These are phyloP conservation scores for Pascua guehoae DNA, from an alignment of 1,284 basidiomycete species.

Conservation along the genomic window DNA sequence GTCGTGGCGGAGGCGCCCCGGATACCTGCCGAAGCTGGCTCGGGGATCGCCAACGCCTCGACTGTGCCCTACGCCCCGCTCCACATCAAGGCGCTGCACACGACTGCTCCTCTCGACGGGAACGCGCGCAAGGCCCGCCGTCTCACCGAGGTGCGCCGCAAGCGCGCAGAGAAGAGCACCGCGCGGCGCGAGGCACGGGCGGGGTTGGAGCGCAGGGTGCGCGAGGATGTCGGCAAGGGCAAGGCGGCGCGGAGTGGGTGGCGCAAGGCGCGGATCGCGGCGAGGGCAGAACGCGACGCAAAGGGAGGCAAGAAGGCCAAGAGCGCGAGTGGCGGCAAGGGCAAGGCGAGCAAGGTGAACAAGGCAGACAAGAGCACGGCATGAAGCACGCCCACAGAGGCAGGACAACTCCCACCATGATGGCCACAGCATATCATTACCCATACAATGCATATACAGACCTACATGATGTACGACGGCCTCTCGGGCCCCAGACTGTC, in stretches of 20 bases:
- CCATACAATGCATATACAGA: too few relatives aligned
- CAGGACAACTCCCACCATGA: too few relatives aligned
- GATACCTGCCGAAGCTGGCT: neutral
- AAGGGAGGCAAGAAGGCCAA: too few relatives aligned
- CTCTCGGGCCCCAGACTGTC: neutral
- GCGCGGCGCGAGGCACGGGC: slow-evolving; percentile 40
- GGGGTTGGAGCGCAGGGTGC: slow-evolving; percentile 9
- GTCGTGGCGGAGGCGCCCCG: neutral
- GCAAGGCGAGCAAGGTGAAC: too few relatives aligned
- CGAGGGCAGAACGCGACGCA: too few relatives aligned
- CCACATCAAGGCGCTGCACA: slow-evolving; percentile 79
- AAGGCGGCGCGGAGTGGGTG: neutral
- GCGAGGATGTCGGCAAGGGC: slow-evolving; percentile 1
- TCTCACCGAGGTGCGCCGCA: slow-evolving; percentile 56
- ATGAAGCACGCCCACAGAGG: too few relatives aligned
- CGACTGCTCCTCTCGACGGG: slow-evolving; percentile 74
- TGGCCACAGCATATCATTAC: too few relatives aligned
- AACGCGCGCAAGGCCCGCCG: slow-evolving; percentile 65
- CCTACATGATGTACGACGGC: slow-evolving; percentile 11
- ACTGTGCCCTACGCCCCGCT: slow-evolving; percentile 56
- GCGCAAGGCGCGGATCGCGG: too few relatives aligned
- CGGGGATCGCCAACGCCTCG: slow-evolving; percentile 1
- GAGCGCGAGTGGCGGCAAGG: too few relatives aligned
- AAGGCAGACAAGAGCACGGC: too few relatives aligned
- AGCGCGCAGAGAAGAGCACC: slow-evolving; percentile 52